Percentiles rank a stretch among this genome's conserved stretches.
phyloP scores from a whole-genome alignment of 805 yeast species.

The Ogataea zsoltii region DNA sequence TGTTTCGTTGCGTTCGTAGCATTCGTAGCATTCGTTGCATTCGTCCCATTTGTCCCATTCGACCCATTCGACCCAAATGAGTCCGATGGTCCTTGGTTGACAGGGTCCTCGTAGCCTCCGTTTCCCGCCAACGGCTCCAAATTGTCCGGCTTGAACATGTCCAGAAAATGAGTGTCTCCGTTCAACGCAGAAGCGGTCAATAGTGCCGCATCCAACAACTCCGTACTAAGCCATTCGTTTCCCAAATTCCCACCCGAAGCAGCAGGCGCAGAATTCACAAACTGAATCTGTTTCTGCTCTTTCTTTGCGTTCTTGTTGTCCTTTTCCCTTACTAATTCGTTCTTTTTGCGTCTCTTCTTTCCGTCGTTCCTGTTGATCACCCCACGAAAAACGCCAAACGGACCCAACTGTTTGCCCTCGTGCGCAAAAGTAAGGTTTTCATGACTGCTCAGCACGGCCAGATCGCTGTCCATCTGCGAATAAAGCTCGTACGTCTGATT shows the following conservation, averaged over 20 bases:
- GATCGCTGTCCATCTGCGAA: conserved; percentile 78
- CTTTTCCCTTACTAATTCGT: conserved; percentile 14
- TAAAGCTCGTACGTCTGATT: conserved; percentile 62
- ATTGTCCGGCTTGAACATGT: conserved; percentile 42
- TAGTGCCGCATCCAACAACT: conserved; percentile 68
- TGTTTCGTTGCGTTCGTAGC: background rate
- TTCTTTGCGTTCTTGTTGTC: background rate
- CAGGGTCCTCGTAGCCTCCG: background rate
- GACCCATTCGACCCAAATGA: background rate
- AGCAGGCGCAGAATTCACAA: background rate
- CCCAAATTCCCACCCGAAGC: conserved; percentile 34
- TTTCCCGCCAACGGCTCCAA: conserved; percentile 15
- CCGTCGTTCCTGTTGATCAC: conserved; percentile 18
- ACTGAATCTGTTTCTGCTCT: background rate
- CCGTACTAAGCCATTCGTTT: conserved; percentile 70
- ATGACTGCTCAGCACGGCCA: conserved; percentile 54
- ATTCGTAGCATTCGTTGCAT: too few relatives aligned
- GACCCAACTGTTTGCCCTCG: conserved; percentile 48
- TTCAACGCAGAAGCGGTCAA: conserved; percentile 71
- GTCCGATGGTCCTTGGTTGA: background rate
- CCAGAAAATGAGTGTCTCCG: conserved; percentile 59
- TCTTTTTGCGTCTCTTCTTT: conserved; percentile 20
- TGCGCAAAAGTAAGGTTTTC: conserved; percentile 40
- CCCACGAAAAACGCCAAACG: conserved; percentile 80
- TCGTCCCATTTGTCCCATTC: too few relatives aligned